Evolutionary conservation across 768 basidiomycete species (phyloP).

Genomic region (Punctularia strigosozonata): DNA sequence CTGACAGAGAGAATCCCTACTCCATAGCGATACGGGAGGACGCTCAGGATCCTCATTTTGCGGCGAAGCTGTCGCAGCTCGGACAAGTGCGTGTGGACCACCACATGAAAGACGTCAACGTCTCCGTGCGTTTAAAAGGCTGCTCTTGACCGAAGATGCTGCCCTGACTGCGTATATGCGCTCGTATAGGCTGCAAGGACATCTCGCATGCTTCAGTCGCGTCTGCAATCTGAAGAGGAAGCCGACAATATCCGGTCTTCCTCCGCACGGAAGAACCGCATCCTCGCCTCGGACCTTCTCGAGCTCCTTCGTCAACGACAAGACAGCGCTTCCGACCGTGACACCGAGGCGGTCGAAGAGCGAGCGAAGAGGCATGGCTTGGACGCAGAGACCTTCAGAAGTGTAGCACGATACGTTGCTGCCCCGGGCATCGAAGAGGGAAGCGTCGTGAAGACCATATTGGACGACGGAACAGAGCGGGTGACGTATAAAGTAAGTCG

Average conservation of each 20-base stretch:
- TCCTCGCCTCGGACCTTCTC: slow-evolving; percentile 39
- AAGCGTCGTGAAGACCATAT: no score
- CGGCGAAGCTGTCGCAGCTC: slow-evolving; percentile 49
- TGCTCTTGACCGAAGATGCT: neutral
- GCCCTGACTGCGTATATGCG: neutral
- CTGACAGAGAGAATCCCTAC: neutral
- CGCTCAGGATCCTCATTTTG: slow-evolving; percentile 59
- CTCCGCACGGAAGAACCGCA: slow-evolving; percentile 33
- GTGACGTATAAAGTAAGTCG: no score
- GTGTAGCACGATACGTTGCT: slow-evolving; percentile 44
- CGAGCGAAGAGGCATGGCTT: slow-evolving; percentile 45
- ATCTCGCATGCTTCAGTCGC: slow-evolving; percentile 39
- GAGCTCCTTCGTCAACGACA: slow-evolving; percentile 59
- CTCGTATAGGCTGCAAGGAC: slow-evolving; percentile 18
- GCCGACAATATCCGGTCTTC: slow-evolving; percentile 31
- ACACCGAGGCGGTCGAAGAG: slow-evolving; percentile 31
- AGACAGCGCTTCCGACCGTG: slow-evolving; percentile 22
- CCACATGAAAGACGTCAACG: slow-evolving; percentile 36
- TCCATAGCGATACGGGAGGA: slow-evolving; percentile 47
- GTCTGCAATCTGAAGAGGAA: slow-evolving; percentile 43
- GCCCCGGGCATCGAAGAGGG: slow-evolving; percentile 45
- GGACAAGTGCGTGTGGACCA: slow-evolving; percentile 67
- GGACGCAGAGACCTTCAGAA: slow-evolving; percentile 38
- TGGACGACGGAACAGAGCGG: no score
- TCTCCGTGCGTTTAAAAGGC: slow-evolving; percentile 26